Percentiles rank a stretch among this genome's conserved stretches.
These are phyloP conservation scores for Pachysandra terminalis DNA, from an alignment of 164 flowering plant species.

Conservation along the genomic window DNA sequence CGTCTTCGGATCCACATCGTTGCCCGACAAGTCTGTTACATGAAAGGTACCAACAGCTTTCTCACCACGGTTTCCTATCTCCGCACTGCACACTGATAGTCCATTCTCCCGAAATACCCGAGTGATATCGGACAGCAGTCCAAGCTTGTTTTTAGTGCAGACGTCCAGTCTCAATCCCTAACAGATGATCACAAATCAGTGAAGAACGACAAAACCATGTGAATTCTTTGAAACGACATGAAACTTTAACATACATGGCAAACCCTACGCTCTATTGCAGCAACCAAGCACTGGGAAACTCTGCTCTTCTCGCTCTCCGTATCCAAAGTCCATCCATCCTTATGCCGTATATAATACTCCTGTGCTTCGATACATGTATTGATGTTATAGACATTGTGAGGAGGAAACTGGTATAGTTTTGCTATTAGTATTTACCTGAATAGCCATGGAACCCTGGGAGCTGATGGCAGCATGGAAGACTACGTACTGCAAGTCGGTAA, in stretches of 20 bases:
- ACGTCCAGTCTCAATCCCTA: constrained; percentile 85
- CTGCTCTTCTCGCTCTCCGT: constrained; percentile 47
- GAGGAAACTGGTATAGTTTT: too few species aligned
- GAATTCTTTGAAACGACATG: too few species aligned
- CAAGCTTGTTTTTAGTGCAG: constrained; percentile 49
- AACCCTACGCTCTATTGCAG: constrained; percentile 78
- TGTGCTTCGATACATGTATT: too few species aligned
- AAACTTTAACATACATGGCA: constrained; percentile 83
- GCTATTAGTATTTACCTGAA: too few species aligned
- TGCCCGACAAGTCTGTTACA: constrained; percentile 62
- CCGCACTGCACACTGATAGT: constrained; percentile 60
- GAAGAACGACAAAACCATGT: too few species aligned
- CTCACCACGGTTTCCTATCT: constrained; percentile 52
- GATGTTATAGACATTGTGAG: too few species aligned
- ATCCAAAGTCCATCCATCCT: constrained; percentile 60
- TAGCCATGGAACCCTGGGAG: constrained; percentile 61
- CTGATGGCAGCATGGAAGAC: constrained; percentile 86
- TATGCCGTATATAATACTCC: constrained; percentile 82
- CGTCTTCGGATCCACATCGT: constrained; percentile 33
- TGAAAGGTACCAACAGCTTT: constrained; percentile 64
- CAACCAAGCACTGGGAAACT: constrained; percentile 56
- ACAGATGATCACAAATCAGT: too few species aligned
- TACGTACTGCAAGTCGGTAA: constrained; percentile 80
- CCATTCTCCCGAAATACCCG: constrained; percentile 80
- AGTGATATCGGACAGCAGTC: constrained; percentile 72